phyloP scores from a whole-genome alignment of 345 rosid species.

The Excoecaria agallocha region DNA sequence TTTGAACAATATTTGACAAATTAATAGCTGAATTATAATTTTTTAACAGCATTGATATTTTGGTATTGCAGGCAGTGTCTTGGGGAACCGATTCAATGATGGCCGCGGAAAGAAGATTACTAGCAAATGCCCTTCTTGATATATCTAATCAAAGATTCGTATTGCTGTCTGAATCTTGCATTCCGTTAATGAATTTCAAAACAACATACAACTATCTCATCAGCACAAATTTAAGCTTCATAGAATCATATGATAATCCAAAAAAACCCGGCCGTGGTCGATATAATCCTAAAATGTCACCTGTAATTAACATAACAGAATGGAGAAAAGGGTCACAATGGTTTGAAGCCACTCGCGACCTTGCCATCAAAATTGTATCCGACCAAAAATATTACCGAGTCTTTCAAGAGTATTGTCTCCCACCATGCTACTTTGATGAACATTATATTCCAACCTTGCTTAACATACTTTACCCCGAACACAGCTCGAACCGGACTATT shows the following conservation, averaged over 20 bases:
- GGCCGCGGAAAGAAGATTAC: slow-evolving; percentile 46
- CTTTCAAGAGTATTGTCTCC: slow-evolving; percentile 41
- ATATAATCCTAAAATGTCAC: slow-evolving; percentile 45
- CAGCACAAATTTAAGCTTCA: slow-evolving; percentile 34
- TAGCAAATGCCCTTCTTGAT: slow-evolving; percentile 46
- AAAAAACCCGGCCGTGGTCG: slow-evolving; percentile 43
- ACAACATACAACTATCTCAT: slow-evolving; percentile 39
- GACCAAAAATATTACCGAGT: slow-evolving; percentile 46
- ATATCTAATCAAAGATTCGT: slow-evolving; percentile 42
- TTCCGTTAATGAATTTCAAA: slow-evolving; percentile 49
- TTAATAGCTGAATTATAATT: too few species aligned
- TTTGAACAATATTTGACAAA: too few species aligned
- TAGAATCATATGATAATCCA: slow-evolving; percentile 45
- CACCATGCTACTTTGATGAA: slow-evolving; percentile 70
- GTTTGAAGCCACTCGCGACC: slow-evolving; percentile 62
- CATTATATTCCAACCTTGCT: slow-evolving; percentile 67
- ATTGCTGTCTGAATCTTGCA: slow-evolving; percentile 52
- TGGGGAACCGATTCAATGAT: slow-evolving; percentile 50
- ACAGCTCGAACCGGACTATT: slow-evolving; percentile 48
- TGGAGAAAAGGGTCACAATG: slow-evolving; percentile 90
- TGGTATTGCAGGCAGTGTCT: slow-evolving; percentile 28
- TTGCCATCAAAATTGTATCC: slow-evolving; percentile 40
- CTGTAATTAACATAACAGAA: slow-evolving; percentile 39
- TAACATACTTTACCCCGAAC: slow-evolving; percentile 31
- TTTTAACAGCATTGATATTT: neutral